Percentiles rank a stretch among this genome's conserved stretches.
These are phyloP conservation scores for Lecanicillium sp. DNA, from an alignment of 2,329 filamentous ascomycete genomes.

Conservation along the genomic window DNA sequence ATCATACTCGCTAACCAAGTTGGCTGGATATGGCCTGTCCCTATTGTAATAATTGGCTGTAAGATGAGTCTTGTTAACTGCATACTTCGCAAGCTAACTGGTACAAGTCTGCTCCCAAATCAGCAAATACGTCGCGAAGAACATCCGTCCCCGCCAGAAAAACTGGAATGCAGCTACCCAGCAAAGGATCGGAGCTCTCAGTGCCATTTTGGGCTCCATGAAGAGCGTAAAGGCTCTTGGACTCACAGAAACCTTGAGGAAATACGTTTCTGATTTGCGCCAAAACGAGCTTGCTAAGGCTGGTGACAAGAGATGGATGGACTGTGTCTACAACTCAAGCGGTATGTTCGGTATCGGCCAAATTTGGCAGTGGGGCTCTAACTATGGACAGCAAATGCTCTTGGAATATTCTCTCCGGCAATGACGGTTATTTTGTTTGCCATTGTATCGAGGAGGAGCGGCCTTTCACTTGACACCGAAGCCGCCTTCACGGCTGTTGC, in stretches of 20 bases:
- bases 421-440: conserved; percentile 6
- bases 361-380: not conserved
- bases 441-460: not conserved
- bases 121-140: conserved; percentile 29
- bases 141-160: conserved; percentile 25
- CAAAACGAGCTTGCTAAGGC: conserved; percentile 1
- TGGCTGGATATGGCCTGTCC: conserved; percentile 33
- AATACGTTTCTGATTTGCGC: conserved; percentile 1
- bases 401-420: conserved; percentile 5
- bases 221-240: conserved; percentile 7
- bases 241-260: conserved; percentile 1
- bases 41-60: conserved; percentile 32
- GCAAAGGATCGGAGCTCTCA: conserved; percentile 26
- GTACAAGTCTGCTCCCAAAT: conserved; percentile 30
- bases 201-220: conserved; percentile 20
- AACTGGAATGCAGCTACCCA: conserved; percentile 33
- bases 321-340: conserved; percentile 7
- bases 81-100: conserved; percentile 1
- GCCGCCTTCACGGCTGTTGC: conserved; percentile 7
- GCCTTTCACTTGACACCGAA: conserved; percentile 1
- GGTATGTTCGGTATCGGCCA: not conserved
- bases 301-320: conserved; percentile 2
- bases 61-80: conserved; percentile 10
- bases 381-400: conserved; percentile 4
- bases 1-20: conserved; percentile 28